Conservation (phyloP, 495 filamentous ascomycete species). For the Trichoderma orchidacearum region DNA sequence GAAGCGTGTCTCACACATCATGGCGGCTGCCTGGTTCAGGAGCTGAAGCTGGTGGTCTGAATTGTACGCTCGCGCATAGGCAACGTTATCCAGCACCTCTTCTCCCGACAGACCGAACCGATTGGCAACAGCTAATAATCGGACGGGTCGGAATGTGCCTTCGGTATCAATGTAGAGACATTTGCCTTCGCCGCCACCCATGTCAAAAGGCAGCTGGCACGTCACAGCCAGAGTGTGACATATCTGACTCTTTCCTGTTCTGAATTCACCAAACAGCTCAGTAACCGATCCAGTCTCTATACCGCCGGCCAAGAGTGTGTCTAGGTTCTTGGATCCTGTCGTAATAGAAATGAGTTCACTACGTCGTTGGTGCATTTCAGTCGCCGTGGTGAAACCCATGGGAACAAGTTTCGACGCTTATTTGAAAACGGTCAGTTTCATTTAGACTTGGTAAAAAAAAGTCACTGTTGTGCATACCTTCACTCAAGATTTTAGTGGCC, state of each 20-base stretch:
- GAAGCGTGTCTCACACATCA: slow-evolving; percentile 99
- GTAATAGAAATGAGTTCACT: slow-evolving; percentile 96
- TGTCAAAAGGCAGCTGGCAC: slow-evolving; percentile 93
- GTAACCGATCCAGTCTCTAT: slow-evolving; percentile 96
- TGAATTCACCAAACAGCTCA: slow-evolving; percentile 97
- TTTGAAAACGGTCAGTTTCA: slow-evolving; percentile 4
- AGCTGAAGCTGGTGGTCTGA: slow-evolving; percentile 94
- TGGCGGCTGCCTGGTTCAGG: slow-evolving; percentile 83
- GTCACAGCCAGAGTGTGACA: slow-evolving; percentile 98
- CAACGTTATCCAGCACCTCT: slow-evolving; percentile 95
- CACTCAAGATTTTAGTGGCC: slow-evolving; percentile 80
- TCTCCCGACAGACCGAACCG: slow-evolving; percentile 89
- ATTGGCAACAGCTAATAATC: slow-evolving; percentile 80
- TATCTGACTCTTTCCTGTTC: slow-evolving; percentile 95
- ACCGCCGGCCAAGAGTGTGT: slow-evolving; percentile 87
- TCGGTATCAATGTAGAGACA: slow-evolving; percentile 99
- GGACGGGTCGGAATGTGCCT: slow-evolving; percentile 90
- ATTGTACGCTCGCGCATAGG: slow-evolving; percentile 95
- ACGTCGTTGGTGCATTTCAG: slow-evolving; percentile 94
- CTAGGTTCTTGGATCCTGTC: slow-evolving; percentile 91
- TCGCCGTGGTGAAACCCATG: slow-evolving; percentile 98
- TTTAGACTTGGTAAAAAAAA: too few species aligned
- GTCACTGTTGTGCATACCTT: slow-evolving; percentile 43
- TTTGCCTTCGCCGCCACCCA: slow-evolving; percentile 97
- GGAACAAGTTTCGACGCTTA: slow-evolving; percentile 87